phyloP scores from a whole-genome alignment of 164 flowering plant genomes.

The Vitis cinerea region DNA sequence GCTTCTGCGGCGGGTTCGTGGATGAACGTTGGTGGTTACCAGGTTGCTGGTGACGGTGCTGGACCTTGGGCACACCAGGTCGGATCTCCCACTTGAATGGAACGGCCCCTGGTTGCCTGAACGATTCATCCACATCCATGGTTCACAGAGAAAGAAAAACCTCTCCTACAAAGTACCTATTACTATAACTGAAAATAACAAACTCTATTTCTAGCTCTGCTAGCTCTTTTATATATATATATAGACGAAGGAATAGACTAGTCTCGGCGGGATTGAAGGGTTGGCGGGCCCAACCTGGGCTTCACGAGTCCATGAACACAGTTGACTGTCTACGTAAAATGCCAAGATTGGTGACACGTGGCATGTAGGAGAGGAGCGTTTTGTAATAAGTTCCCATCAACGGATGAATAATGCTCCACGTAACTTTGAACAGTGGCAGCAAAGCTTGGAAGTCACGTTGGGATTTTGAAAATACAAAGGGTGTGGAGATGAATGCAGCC shows the following conservation, averaged over 20 bases:
- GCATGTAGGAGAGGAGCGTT: neutral
- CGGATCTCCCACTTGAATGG: conserved; percentile 85
- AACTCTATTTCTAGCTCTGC: neutral
- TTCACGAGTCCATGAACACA: neutral
- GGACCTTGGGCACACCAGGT: conserved; percentile 68
- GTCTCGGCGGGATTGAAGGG: conserved; percentile 29
- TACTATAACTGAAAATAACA: neutral
- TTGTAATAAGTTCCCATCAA: neutral
- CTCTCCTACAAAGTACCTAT: too few species aligned
- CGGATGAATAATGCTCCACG: too few species aligned
- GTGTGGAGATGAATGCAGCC: too few species aligned
- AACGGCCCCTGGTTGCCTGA: conserved; percentile 57
- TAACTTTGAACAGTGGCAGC: too few species aligned
- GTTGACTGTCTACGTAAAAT: conserved; percentile 2
- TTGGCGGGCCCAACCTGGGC: conserved; percentile 2
- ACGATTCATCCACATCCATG: conserved; percentile 51
- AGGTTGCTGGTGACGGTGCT: neutral
- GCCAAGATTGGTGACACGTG: neutral
- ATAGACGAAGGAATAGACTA: neutral
- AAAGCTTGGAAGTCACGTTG: too few species aligned
- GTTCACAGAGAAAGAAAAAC: neutral
- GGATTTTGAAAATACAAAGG: too few species aligned
- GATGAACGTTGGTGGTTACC: conserved; percentile 8
- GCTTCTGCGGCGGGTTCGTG: conserved; percentile 22
- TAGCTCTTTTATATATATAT: neutral